Evolutionary conservation across 768 basidiomycete genomes (phyloP).

Genomic region (Agaricus blazei): DNA sequence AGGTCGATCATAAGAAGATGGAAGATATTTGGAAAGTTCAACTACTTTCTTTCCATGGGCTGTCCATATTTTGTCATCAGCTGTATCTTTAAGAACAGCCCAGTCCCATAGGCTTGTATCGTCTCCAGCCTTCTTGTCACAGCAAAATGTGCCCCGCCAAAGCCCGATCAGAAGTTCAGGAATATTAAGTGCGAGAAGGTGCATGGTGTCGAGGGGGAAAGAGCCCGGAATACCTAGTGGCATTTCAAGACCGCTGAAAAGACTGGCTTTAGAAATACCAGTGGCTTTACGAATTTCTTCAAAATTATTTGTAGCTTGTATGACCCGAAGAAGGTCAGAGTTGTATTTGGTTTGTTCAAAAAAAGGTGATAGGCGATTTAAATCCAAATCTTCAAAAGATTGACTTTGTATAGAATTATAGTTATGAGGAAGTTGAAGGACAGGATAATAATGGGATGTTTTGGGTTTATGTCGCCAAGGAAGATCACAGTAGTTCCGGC

Average conservation of each 20-base stretch:
- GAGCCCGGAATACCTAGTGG: conserved; percentile 25
- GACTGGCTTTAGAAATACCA: conserved; percentile 28
- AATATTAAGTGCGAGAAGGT: conserved; percentile 27
- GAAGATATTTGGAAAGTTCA: conserved; percentile 14
- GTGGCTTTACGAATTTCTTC: conserved; percentile 21
- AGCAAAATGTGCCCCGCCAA: conserved; percentile 26
- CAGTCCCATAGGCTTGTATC: conserved; percentile 21
- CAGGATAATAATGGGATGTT: conserved; percentile 25
- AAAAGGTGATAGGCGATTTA: not conserved
- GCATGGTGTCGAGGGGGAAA: conserved; percentile 39
- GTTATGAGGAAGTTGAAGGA: conserved; percentile 20
- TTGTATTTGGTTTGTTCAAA: not conserved
- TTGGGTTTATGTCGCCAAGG: not conserved
- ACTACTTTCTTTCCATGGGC: conserved; percentile 27
- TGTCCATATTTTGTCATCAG: conserved; percentile 24
- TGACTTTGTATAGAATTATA: conserved; percentile 15
- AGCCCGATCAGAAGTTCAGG: conserved; percentile 31
- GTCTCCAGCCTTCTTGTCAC: conserved; percentile 17
- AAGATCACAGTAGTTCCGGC: conserved; percentile 2
- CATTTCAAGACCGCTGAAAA: conserved; percentile 27
- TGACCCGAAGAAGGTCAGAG: not conserved
- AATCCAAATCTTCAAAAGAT: not conserved
- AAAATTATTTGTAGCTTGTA: conserved; percentile 13
- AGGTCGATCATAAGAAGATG: conserved; percentile 20
- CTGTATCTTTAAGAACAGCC: conserved; percentile 20